Percentiles rank a stretch among this genome's conserved stretches.
These are phyloP conservation scores for Irpex sp. DNA, from an alignment of 1,284 basidiomycete species.

Conservation along the genomic window DNA sequence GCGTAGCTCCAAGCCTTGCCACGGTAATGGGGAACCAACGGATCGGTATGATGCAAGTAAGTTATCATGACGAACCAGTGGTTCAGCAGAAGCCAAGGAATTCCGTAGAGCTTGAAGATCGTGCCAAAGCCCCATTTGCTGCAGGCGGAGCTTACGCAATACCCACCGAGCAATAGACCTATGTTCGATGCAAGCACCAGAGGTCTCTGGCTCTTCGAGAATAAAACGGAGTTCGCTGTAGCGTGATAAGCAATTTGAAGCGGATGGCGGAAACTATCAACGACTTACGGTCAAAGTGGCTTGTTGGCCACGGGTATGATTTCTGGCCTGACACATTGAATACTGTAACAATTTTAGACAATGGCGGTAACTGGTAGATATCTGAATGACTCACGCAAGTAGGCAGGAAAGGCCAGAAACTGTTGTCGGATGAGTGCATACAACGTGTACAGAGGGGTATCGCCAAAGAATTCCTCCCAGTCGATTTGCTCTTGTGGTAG, in stretches of 20 bases:
- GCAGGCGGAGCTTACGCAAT: slow-evolving; percentile 31
- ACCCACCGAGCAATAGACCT: slow-evolving; percentile 45
- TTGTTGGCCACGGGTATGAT: slow-evolving; percentile 64
- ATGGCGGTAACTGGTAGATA: background rate
- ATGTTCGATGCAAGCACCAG: slow-evolving; percentile 51
- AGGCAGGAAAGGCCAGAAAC: slow-evolving; percentile 71
- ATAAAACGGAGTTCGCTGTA: slow-evolving; percentile 50
- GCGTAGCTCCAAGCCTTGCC: slow-evolving; percentile 44
- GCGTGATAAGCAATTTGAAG: background rate
- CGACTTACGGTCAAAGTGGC: slow-evolving; percentile 53
- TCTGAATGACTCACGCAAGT: slow-evolving; percentile 43
- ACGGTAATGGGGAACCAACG: slow-evolving; percentile 30
- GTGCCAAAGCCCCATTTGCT: slow-evolving; percentile 29
- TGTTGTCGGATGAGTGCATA: slow-evolving; percentile 57
- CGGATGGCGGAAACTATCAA: background rate
- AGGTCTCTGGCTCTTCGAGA: slow-evolving; percentile 46
- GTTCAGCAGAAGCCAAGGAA: slow-evolving; percentile 52
- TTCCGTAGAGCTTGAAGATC: slow-evolving; percentile 50
- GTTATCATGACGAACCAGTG: slow-evolving; percentile 49
- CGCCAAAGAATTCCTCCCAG: slow-evolving; percentile 54
- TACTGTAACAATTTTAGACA: slow-evolving; percentile 27
- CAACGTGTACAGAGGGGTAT: slow-evolving; percentile 57
- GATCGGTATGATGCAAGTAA: slow-evolving; percentile 56
- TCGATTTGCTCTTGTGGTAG: slow-evolving; percentile 33
- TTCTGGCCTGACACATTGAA: slow-evolving; percentile 65